Conservation (phyloP, 2,329 filamentous ascomycete genomes). For the Colletotrichum caudatum region DNA sequence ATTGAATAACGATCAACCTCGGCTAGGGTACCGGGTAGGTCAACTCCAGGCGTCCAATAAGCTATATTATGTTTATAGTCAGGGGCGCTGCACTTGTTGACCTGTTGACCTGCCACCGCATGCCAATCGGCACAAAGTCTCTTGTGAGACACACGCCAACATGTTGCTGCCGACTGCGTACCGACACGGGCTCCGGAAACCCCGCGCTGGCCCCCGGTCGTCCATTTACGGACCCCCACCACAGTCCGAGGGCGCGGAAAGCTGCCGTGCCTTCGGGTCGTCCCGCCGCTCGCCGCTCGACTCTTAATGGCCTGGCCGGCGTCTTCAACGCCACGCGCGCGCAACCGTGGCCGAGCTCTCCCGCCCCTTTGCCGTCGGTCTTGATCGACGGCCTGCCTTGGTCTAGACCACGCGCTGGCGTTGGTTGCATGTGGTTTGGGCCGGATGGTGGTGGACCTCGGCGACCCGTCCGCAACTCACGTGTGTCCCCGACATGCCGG, state of each 20-base stretch:
- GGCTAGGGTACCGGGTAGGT: neutral
- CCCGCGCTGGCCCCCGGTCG: neutral
- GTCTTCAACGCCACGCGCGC: neutral
- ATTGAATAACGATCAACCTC: slow-evolving; percentile 28
- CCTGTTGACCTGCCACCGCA: neutral
- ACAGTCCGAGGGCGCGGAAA: neutral
- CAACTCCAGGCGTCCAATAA: neutral
- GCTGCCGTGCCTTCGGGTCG: neutral
- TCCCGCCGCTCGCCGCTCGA: neutral
- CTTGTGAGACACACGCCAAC: neutral
- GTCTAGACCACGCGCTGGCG: neutral
- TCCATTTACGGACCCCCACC: neutral
- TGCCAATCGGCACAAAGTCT: neutral
- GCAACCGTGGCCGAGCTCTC: neutral
- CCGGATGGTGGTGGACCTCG: neutral
- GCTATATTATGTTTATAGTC: neutral
- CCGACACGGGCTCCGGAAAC: neutral
- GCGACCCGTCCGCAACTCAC: neutral
- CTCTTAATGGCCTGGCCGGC: neutral
- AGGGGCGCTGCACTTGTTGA: neutral
- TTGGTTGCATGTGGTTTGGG: neutral
- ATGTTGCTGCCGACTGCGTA: neutral
- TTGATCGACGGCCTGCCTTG: neutral
- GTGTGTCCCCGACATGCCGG: neutral
- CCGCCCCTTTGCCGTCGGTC: neutral